A percentile compares a stretch with the other conserved stretches of the same genome.
Evolutionary conservation across 176 grass and related monocot species (phyloP).

Genomic region (Oryza punctata): DNA sequence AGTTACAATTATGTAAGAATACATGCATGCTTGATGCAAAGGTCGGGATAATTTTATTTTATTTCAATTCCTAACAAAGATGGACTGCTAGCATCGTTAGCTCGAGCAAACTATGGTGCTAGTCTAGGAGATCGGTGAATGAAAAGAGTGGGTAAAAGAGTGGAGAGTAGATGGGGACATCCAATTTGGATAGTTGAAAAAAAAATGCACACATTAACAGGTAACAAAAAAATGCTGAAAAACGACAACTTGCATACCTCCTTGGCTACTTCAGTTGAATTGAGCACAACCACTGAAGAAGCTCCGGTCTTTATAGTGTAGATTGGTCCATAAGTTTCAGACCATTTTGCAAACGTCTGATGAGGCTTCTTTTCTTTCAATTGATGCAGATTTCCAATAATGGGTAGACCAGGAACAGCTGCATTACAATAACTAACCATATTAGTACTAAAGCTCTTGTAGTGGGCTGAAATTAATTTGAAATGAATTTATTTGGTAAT

Average conservation of each 20-base stretch:
- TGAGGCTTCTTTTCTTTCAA: constrained; percentile 92
- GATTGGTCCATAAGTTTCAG: constrained; percentile 73
- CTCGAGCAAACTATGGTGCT: no score
- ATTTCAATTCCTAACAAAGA: no score
- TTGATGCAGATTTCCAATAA: constrained; percentile 85
- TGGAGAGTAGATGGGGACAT: no score
- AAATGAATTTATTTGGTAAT: neutral
- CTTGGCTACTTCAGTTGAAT: constrained; percentile 76
- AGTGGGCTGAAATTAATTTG: neutral
- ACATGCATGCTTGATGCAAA: no score
- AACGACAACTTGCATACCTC: constrained; percentile 42
- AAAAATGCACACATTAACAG: no score
- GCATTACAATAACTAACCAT: constrained; percentile 32
- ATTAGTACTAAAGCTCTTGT: neutral
- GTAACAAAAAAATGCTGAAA: neutral
- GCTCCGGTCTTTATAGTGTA: constrained; percentile 74
- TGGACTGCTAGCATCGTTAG: no score
- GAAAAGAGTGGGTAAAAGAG: no score
- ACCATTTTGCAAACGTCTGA: constrained; percentile 75
- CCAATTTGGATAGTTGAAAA: no score
- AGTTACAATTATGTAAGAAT: no score
- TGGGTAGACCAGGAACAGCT: constrained; percentile 83
- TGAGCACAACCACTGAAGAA: constrained; percentile 72
- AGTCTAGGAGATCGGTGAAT: no score
- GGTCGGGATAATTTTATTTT: no score